These are phyloP conservation scores for Exophiala xenobiotica DNA, from an alignment of 2,329 filamentous ascomycete species.

Conservation along the genomic window DNA sequence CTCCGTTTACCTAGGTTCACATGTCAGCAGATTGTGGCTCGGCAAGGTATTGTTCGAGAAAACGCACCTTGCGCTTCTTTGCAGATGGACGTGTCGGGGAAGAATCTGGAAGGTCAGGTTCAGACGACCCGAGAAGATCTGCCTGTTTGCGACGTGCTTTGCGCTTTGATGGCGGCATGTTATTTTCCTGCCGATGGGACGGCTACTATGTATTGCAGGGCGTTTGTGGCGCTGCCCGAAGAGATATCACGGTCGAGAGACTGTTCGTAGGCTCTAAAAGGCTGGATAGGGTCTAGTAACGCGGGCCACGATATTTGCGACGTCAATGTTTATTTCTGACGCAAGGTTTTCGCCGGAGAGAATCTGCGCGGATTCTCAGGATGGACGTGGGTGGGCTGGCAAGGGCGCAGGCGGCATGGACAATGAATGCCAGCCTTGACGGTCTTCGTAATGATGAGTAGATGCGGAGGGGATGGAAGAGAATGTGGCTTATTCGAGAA, in stretches of 20 bases:
- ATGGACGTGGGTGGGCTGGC: slow-evolving; percentile 2
- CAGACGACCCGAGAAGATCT: slow-evolving; percentile 34
- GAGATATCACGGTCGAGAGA: background rate
- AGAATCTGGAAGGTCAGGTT: slow-evolving; percentile 48
- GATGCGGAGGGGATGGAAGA: background rate
- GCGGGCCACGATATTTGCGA: slow-evolving; percentile 22
- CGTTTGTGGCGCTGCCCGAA: background rate
- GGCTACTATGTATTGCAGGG: background rate
- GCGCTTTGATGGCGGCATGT: slow-evolving; percentile 29
- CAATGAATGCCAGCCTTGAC: background rate
- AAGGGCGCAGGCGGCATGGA: slow-evolving; percentile 1
- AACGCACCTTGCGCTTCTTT: slow-evolving; percentile 50
- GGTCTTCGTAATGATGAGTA: background rate
- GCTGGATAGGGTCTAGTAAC: too few species aligned
- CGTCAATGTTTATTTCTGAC: slow-evolving; percentile 28
- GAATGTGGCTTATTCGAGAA: background rate
- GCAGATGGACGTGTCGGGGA: slow-evolving; percentile 47
- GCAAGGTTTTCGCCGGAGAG: slow-evolving; percentile 19
- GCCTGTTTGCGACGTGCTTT: slow-evolving; percentile 29
- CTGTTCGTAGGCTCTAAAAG: too few species aligned
- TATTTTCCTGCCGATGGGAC: slow-evolving; percentile 1
- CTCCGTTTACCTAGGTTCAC: slow-evolving; percentile 18
- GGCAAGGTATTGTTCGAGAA: slow-evolving; percentile 5
- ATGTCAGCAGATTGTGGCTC: slow-evolving; percentile 5
- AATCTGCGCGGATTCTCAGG: slow-evolving; percentile 8